These are phyloP conservation scores for Poa pratensis DNA, from an alignment of 176 grass and related monocot genomes.

Conservation along the genomic window DNA sequence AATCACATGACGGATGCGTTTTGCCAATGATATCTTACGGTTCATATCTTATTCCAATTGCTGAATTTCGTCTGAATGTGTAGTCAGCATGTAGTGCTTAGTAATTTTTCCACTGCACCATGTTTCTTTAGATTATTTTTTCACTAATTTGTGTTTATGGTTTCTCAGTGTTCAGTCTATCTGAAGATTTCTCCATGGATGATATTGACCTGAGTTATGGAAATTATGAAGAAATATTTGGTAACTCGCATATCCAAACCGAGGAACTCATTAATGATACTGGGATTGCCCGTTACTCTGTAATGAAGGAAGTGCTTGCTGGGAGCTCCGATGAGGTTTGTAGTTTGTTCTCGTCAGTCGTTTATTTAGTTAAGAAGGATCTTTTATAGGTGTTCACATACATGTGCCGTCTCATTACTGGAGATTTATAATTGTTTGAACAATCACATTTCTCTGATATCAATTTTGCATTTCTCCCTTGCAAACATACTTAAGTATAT, in stretches of 20 bases:
- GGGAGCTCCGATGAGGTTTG: slow-evolving; percentile 75
- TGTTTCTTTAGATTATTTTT: slow-evolving; percentile 15
- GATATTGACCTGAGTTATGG: too few relatives aligned
- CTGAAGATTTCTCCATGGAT: slow-evolving; percentile 67
- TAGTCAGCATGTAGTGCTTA: too few relatives aligned
- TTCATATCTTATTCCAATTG: too few relatives aligned
- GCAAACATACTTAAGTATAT: too few relatives aligned
- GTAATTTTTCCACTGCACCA: background rate
- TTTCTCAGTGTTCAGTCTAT: slow-evolving; percentile 57
- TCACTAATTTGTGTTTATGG: slow-evolving; percentile 19
- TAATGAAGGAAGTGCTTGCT: slow-evolving; percentile 61
- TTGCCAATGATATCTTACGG: too few relatives aligned
- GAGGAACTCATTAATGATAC: slow-evolving; percentile 91
- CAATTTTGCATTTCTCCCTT: too few relatives aligned
- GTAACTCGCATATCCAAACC: slow-evolving; percentile 61
- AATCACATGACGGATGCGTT: too few relatives aligned
- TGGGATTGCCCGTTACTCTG: slow-evolving; percentile 83
- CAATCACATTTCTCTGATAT: too few relatives aligned
- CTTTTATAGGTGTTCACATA: too few relatives aligned
- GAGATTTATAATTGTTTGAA: too few relatives aligned
- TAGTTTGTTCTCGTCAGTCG: slow-evolving; percentile 22
- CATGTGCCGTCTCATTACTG: too few relatives aligned
- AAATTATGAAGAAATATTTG: slow-evolving; percentile 91
- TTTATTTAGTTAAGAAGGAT: background rate
- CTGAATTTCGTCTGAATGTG: too few relatives aligned